A percentile compares a stretch with the other conserved stretches of the same genome.
Evolutionary conservation across 2,329 filamentous ascomycete genomes (phyloP).

Genomic region (Microdochium nivale): DNA sequence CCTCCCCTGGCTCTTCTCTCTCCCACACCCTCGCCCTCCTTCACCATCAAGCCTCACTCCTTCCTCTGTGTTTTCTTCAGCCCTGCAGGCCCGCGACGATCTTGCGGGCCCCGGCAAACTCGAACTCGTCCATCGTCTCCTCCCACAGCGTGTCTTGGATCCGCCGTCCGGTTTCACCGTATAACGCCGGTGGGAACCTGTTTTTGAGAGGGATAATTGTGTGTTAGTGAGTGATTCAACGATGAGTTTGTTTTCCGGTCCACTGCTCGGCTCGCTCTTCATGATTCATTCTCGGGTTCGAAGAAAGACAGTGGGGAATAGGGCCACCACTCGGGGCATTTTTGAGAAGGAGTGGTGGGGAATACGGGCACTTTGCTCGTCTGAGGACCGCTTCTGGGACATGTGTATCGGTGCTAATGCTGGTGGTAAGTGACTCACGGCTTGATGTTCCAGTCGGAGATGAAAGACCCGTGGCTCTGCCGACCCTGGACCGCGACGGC

Average conservation of each 20-base stretch:
- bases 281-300: not conserved
- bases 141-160: not conserved
- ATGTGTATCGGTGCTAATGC: no score
- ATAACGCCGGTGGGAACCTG: not conserved
- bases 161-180: not conserved
- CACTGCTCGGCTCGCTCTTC: no score
- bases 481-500: constrained; percentile 8
- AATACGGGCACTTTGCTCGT: no score
- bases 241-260: no score
- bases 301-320: not conserved
- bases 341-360: no score
- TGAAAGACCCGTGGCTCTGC: constrained; percentile 7
- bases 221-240: not conserved
- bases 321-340: no score
- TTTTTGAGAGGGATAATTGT: not conserved
- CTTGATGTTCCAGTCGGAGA: constrained; percentile 8
- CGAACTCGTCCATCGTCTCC: not conserved
- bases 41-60: no score
- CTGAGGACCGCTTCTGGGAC: no score
- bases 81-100: not conserved
- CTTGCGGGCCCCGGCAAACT: not conserved
- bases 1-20: no score
- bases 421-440: constrained; percentile 8
- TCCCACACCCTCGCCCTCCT: no score
- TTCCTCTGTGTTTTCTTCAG: no score